Base-by-base conservation (phyloP, 2,329 filamentous ascomycete species). In the Penicillium italicum region DNA sequence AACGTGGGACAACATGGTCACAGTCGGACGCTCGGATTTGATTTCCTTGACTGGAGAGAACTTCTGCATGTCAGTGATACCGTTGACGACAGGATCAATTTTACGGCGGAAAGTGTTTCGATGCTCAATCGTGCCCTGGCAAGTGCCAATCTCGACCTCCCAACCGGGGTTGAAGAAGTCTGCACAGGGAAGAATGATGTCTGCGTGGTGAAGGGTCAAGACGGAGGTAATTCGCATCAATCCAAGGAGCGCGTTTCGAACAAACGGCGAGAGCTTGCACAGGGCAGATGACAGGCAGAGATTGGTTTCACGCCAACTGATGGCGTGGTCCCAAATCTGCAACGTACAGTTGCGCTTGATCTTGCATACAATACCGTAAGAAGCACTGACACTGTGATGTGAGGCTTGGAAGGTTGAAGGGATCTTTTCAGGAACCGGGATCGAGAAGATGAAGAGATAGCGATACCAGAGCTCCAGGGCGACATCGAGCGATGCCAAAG, bases 121-220 rank as follows among this genome's bases (percentile, higher is more conserved):
- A 63, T 83, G 82, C 53, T 81, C 79, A 38, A 85, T 75, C 16
- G 75, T 74, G 18, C 83, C 83, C 61, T 84, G 79, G 52, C 79
- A 77, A 12, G 81, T 85, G 37, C 83, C 83, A 26, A 85, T 81
- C 62, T 86, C 83, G 4, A 81, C 76, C 62, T 86, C 83, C 83
- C 83, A 86, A 47, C 81, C 82, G 1, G 83, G 83, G 62, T 85
- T 86, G 72, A 85, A 86, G 68, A 85, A 83, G 60, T 84, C 83
- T 38, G 79, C 77, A 65, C 77, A 83, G 8, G 81, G 80, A n/a
- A 82, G 71, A 50, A 82, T 76, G 36, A 83, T 80, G 67, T 86
- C 83, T n/a, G 83, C 83, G 59, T 86, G 82, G 55, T 78, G 75
- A 47, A 78, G 71, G 14, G 76, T 74, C 38, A 80, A 64, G n/a